Conservation (phyloP, 495 filamentous ascomycete species). For the Haplographium delicatum region DNA sequence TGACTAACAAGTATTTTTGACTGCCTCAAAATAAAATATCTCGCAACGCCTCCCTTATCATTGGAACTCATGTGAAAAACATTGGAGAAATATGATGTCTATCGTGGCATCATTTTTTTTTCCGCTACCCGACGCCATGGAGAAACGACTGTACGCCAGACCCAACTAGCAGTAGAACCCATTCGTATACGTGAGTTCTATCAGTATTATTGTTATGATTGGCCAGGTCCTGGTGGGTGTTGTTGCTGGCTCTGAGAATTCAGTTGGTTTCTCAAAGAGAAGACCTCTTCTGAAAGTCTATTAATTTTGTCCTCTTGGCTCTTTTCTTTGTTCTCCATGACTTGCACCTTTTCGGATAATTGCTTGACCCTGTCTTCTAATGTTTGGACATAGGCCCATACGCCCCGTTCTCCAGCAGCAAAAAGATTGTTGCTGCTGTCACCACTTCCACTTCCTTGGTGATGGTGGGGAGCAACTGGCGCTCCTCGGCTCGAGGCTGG, state of each 20-base stretch:
- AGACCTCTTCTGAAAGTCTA: slow-evolving; percentile 33
- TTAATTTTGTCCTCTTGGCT: slow-evolving; percentile 34
- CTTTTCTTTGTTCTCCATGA: slow-evolving; percentile 36
- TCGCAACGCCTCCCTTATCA: slow-evolving; percentile 8
- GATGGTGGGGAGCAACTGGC: slow-evolving; percentile 15
- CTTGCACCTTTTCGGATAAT: slow-evolving; percentile 30
- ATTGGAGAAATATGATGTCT: slow-evolving; percentile 15
- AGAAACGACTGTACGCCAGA: slow-evolving; percentile 17
- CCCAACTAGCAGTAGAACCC: slow-evolving; percentile 16
- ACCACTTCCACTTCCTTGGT: slow-evolving; percentile 29
- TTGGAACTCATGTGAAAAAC: slow-evolving; percentile 9
- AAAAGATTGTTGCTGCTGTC: slow-evolving; percentile 40
- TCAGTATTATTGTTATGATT: slow-evolving; percentile 19
- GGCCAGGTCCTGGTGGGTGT: slow-evolving; percentile 4
- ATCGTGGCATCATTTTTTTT: slow-evolving; percentile 20
- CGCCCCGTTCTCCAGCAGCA: slow-evolving; percentile 34
- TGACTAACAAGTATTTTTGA: slow-evolving; percentile 13
- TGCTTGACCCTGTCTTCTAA: slow-evolving; percentile 42
- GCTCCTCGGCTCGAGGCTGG: slow-evolving; percentile 8
- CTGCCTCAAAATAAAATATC: slow-evolving; percentile 2
- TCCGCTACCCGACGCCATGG: slow-evolving; percentile 16
- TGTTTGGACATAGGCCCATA: slow-evolving; percentile 46
- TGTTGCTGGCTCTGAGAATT: slow-evolving; percentile 17
- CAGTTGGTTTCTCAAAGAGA: slow-evolving; percentile 29
- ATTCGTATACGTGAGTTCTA: slow-evolving; percentile 21